Conservation (phyloP, 129 eudicot species). For the Kitagawia praeruptora region DNA sequence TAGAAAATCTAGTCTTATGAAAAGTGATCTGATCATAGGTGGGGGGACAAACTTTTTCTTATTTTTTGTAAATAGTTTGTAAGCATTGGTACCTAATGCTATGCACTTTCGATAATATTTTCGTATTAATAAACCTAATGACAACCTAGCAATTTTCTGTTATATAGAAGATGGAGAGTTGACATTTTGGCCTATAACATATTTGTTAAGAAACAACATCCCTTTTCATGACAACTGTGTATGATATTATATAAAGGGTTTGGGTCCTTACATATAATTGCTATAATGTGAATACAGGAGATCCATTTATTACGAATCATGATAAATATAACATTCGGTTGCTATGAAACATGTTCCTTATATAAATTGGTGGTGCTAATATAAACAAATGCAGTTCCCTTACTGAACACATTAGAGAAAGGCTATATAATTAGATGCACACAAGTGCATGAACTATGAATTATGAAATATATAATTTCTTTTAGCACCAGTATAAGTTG, state of each 20-base stretch:
- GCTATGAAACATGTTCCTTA: background rate
- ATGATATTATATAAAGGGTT: no score
- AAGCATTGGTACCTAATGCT: background rate
- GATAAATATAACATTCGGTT: no score
- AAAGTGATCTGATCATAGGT: constrained; percentile 1
- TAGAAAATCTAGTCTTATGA: background rate
- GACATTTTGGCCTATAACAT: background rate
- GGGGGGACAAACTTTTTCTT: background rate
- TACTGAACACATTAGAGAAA: background rate
- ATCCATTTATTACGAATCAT: no score
- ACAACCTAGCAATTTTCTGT: background rate
- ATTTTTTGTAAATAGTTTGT: background rate
- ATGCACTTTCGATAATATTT: background rate
- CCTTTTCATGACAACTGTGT: background rate
- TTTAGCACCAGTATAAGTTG: background rate
- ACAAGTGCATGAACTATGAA: background rate
- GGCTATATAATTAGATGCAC: background rate
- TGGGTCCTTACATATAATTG: no score
- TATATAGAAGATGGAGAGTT: constrained; percentile 1
- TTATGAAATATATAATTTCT: background rate
- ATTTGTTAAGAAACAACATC: background rate
- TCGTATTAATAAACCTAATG: background rate
- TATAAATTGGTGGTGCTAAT: no score
- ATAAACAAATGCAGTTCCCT: constrained; percentile 5
- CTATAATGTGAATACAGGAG: no score